Conservation (phyloP, 495 filamentous ascomycete species). For the Penicillium mononematosum region DNA sequence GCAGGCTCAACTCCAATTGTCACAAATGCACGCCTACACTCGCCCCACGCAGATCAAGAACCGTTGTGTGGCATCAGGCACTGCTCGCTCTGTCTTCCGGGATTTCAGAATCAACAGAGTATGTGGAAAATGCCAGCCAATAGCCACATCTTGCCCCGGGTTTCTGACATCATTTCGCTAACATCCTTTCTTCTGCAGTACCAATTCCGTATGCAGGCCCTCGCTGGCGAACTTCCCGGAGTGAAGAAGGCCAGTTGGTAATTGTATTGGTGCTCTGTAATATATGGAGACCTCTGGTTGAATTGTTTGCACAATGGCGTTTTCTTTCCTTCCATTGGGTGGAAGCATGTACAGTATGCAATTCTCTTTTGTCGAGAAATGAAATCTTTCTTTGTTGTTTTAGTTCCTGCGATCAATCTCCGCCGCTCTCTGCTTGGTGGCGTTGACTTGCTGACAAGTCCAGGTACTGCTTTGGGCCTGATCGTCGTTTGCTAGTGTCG, state of each 20-base stretch:
- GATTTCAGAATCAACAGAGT: constrained; percentile 92
- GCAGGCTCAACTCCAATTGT: constrained; percentile 86
- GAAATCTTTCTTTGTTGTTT: not conserved
- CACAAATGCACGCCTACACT: constrained; percentile 93
- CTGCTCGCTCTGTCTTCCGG: constrained; percentile 77
- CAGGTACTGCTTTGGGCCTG: not conserved
- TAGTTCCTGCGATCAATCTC: not conserved
- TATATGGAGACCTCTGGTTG: constrained; percentile 23
- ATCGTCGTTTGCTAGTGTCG: not conserved
- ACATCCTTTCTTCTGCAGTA: constrained; percentile 55
- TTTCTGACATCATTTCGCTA: constrained; percentile 18
- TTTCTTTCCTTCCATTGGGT: constrained; percentile 28
- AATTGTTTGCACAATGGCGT: constrained; percentile 31
- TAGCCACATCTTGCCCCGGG: not conserved
- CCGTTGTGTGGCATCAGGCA: constrained; percentile 85
- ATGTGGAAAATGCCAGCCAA: constrained; percentile 36
- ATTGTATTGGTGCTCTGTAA: constrained; percentile 9
- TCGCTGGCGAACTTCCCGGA: constrained; percentile 84
- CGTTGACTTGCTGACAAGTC: not conserved
- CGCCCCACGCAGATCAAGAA: constrained; percentile 90
- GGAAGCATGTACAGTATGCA: constrained; percentile 40
- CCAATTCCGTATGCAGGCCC: constrained; percentile 86
- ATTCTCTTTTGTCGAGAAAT: constrained; percentile 8
- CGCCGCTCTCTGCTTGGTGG: not conserved
- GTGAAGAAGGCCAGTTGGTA: constrained; percentile 97